Evolutionary conservation across 2,329 filamentous ascomycete species (phyloP), one percentile per base, ranked within the genome.

Genomic region (Fusarium odoratissimum): DNA sequence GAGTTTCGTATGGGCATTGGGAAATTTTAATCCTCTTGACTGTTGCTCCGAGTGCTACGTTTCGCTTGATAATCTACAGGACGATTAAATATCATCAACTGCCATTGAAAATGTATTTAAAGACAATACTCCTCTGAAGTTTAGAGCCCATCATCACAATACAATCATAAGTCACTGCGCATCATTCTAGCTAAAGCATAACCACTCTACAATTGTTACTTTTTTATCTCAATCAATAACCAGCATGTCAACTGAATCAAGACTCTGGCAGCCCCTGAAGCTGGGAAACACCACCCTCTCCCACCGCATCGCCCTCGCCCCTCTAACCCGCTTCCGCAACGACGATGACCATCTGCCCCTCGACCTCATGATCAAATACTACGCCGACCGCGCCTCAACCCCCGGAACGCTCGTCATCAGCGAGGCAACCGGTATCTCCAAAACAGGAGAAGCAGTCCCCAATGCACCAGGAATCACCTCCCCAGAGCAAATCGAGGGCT

Each of bases 391-490:
- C 8, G 83, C 83, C 35, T 79, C 79, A 8, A 76, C 79, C 0
- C 83, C 84, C 0, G 86, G 86, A 21, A 82, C 79, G 1, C 80
- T 87, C 5, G 70, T 87, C 37, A 81, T 87, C 60, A 80, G 81
- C 21, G 84, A 87, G 69, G 85, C 84, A 81, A 81, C 88, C 82
- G 80, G 86, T 79, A 67, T 75, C 66, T 84, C 79, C 17, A 78
- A 76, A 1, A 44, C 74, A 2, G 76, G 69, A 7, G 76, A 76
- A 35, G 77, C 69, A 31, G 60, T 58, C 11, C 35, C 68, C 25
- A 69, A 88, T 68, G 83, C 86, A 4, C 90, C 91, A 0, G 90
- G 89, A 4, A 88, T 93, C 75, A 91, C 84, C 76, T 87, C 78
- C 25, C 80, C 84, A 0, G 84, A 83, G n/a, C 89, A 92, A 66